Base-by-base conservation (phyloP, 768 basidiomycete species). In the Lactarius quietus region DNA sequence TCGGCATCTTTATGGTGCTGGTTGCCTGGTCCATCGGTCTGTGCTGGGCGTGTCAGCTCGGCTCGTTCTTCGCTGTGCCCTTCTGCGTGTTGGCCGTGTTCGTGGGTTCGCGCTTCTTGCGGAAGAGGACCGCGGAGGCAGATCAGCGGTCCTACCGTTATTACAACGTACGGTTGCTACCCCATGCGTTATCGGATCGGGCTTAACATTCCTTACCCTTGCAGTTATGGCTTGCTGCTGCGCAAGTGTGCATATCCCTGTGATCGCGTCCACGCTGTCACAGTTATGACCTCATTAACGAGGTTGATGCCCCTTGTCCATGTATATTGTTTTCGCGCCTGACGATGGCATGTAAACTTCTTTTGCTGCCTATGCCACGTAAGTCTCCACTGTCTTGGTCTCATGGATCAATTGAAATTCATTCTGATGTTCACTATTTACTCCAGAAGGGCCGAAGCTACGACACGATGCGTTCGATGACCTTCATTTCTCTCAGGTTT, bases 111-210 rank as follows among this genome's bases (percentile, higher is more conserved):
- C 72, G 70, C 17, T 73, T 73, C 60, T 48, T 71, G 10, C 17
- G 38, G 3, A 59, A 51, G 39, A 56, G 63, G 56, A 61, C 61
- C 3, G 64, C 72, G 3, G 57, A 52, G 17, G 71, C 62, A 41
- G 74, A 74, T 64, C 67, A 71, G 60, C 61, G 60, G 14, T 73
- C 74, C 1, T 75, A 71, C 63, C 70, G 71, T 26, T 70, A 72
- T 62, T 75, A 74, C 57, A 75, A 75, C 56, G 74, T 75, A 45
- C 17, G 74, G 70, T 20, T 59, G 20, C 23, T 45, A 7, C 15
- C 29, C 3, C 8, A 29, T 9, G 36, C 26, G 14, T 8, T n/a
- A 9, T 6, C n/a, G 6, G 23, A 43, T 28, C 36, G 26, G 6
- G 26, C 26, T 29, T 17, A 48, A 38, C 18, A 9, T 26, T 28